Conservation (phyloP, 305 asterid species). For the Plantago lanceolata region DNA sequence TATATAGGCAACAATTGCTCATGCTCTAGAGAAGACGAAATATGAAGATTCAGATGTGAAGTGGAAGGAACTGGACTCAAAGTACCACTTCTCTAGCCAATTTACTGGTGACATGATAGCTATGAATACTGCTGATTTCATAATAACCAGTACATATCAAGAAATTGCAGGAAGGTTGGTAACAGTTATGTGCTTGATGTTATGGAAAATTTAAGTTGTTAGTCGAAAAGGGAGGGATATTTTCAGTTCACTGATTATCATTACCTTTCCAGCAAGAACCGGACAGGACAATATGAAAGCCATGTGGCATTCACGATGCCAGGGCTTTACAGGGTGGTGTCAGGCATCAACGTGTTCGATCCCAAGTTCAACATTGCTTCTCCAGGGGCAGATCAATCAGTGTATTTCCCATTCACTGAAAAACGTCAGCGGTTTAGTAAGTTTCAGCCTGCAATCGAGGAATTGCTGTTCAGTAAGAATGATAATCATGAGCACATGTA, state of each 20-base stretch:
- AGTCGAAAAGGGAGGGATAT: slow-evolving; percentile 15
- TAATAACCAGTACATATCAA: slow-evolving; percentile 70
- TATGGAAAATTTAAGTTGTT: slow-evolving; percentile 2
- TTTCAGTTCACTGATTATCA: slow-evolving; percentile 12
- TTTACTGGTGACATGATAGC: slow-evolving; percentile 68
- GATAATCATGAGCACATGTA: slow-evolving; percentile 65
- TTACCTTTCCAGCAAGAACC: slow-evolving; percentile 43
- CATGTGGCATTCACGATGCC: slow-evolving; percentile 71
- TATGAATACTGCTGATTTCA: slow-evolving; percentile 70
- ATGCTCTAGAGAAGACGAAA: slow-evolving; percentile 75
- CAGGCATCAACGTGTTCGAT: slow-evolving; percentile 61
- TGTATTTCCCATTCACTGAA: slow-evolving; percentile 56
- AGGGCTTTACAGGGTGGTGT: slow-evolving; percentile 58
- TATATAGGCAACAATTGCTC: slow-evolving; percentile 70
- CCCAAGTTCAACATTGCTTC: slow-evolving; percentile 77
- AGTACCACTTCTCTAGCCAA: slow-evolving; percentile 73
- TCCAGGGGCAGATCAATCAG: slow-evolving; percentile 76
- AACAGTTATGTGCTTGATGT: not conserved
- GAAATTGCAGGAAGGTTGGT: slow-evolving; percentile 79
- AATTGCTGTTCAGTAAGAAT: slow-evolving; percentile 46
- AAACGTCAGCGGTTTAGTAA: slow-evolving; percentile 41
- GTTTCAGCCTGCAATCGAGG: slow-evolving; percentile 50
- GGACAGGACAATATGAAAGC: slow-evolving; percentile 72
- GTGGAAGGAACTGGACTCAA: slow-evolving; percentile 52
- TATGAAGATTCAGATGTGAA: slow-evolving; percentile 67